A percentile compares a stretch with the other conserved stretches of the same genome.
Evolutionary conservation across 371 early-diverging fungal species (phyloP).

Genomic region (Lichtheimia ornata): DNA sequence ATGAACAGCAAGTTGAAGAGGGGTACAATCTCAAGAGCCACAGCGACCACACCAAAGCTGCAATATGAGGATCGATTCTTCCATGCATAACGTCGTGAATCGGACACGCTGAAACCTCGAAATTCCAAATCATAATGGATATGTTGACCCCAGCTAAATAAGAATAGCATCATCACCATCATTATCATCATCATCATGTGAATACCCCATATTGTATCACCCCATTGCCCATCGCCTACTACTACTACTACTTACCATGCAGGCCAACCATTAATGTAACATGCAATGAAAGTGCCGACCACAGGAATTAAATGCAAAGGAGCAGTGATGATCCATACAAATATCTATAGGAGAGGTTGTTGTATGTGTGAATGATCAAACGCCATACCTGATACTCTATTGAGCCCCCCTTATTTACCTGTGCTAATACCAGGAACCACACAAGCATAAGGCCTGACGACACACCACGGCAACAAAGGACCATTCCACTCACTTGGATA

Average conservation of each 20-base stretch:
- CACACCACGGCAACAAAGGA: conserved; percentile 40
- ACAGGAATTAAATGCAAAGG: conserved; percentile 66
- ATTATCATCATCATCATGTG: too few species aligned
- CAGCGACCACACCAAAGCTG: conserved; percentile 65
- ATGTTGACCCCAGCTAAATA: conserved; percentile 51
- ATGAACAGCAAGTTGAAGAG: conserved; percentile 68
- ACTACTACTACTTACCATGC: conserved; percentile 41
- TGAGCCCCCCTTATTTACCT: conserved; percentile 11
- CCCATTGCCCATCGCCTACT: not conserved
- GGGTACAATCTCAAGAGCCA: conserved; percentile 67
- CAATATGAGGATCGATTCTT: conserved; percentile 39
- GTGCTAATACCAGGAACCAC: conserved; percentile 20
- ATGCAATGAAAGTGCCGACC: conserved; percentile 54
- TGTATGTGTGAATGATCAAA: too few species aligned
- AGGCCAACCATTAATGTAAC: conserved; percentile 61
- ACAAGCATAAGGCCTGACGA: conserved; percentile 27
- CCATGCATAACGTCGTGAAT: conserved; percentile 52
- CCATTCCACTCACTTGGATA: conserved; percentile 24
- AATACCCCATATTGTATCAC: not conserved
- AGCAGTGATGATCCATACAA: conserved; percentile 54
- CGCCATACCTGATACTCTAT: too few species aligned
- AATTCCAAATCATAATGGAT: conserved; percentile 61
- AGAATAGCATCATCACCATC: not conserved
- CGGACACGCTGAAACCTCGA: conserved; percentile 50
- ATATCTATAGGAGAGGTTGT: conserved; percentile 29